These are phyloP conservation scores for Silene vulgaris DNA, from an alignment of 179 eudicot species.

Conservation along the genomic window DNA sequence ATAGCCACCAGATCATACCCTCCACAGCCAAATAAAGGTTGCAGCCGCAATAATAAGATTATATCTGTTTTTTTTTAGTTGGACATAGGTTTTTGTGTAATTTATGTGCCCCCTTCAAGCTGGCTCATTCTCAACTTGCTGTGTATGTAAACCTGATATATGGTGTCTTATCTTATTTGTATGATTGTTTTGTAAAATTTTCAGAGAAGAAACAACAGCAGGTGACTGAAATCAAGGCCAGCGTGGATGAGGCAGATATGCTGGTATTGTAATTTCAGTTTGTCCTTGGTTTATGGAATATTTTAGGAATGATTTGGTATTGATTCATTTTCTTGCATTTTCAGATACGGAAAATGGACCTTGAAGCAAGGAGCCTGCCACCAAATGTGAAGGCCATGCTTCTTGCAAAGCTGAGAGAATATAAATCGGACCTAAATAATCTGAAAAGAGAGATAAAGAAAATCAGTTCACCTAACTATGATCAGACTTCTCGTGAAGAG, in stretches of 20 bases:
- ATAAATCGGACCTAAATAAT: slow-evolving; percentile 79
- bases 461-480: slow-evolving; percentile 46
- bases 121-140: not conserved
- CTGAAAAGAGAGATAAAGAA: slow-evolving; percentile 74
- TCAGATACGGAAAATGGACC: slow-evolving; percentile 98
- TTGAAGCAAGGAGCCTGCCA: slow-evolving; percentile 97
- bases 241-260: slow-evolving; percentile 87
- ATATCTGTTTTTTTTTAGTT: not conserved
- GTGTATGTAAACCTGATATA: slow-evolving; percentile 10
- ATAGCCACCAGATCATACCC: not conserved
- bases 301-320: not conserved
- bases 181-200: slow-evolving; percentile 21
- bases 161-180: slow-evolving; percentile 5
- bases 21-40: not conserved
- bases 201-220: slow-evolving; percentile 69
- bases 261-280: slow-evolving; percentile 45
- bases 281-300: slow-evolving; percentile 4
- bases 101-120: too few relatives aligned
- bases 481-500: slow-evolving; percentile 65
- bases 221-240: slow-evolving; percentile 65
- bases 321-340: slow-evolving; percentile 18
- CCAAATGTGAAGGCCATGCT: slow-evolving; percentile 85
- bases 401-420: slow-evolving; percentile 92
- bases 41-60: not conserved
- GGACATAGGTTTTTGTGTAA: too few relatives aligned